Evolutionary conservation across 2,329 filamentous ascomycete genomes (phyloP).

Genomic region (Pseudogymnoascus sp.): DNA sequence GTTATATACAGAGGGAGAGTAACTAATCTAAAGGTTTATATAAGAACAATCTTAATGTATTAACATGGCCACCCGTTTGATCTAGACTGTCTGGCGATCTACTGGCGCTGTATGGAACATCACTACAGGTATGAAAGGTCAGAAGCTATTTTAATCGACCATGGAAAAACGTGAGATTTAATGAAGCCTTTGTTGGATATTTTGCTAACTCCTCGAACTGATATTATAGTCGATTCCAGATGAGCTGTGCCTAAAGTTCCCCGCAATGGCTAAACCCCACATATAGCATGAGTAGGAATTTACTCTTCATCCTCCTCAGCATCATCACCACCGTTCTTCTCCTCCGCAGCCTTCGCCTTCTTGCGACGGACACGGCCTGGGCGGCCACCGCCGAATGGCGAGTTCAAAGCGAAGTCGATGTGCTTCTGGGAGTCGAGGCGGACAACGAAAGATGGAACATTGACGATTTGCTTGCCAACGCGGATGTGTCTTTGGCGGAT

Average conservation of each 20-base stretch:
- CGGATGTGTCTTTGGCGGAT: slow-evolving; percentile 99
- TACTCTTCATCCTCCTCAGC: slow-evolving; percentile 60
- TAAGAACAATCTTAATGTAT: not conserved
- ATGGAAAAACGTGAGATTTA: not conserved
- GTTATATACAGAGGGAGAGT: not conserved
- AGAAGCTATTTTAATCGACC: not conserved
- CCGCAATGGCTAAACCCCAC: slow-evolving; percentile 21
- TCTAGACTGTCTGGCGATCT: not conserved
- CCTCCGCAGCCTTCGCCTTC: slow-evolving; percentile 96
- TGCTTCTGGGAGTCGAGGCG: slow-evolving; percentile 99
- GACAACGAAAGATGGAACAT: slow-evolving; percentile 98
- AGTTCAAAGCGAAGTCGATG: slow-evolving; percentile 98
- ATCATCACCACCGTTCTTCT: slow-evolving; percentile 68
- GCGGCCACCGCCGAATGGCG: slow-evolving; percentile 94
- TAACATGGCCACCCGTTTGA: not conserved
- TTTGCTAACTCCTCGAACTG: slow-evolving; percentile 46
- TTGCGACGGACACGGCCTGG: slow-evolving; percentile 98
- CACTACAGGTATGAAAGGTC: not conserved
- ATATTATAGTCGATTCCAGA: slow-evolving; percentile 36
- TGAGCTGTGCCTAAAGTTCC: slow-evolving; percentile 27
- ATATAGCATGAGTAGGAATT: slow-evolving; percentile 21
- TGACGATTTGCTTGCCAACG: slow-evolving; percentile 99
- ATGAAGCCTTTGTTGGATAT: slow-evolving; percentile 32
- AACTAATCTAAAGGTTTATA: not conserved
- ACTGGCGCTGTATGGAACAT: not conserved